Conservation (phyloP, 1,284 basidiomycete genomes). For the Ceratobasidium sp. region DNA sequence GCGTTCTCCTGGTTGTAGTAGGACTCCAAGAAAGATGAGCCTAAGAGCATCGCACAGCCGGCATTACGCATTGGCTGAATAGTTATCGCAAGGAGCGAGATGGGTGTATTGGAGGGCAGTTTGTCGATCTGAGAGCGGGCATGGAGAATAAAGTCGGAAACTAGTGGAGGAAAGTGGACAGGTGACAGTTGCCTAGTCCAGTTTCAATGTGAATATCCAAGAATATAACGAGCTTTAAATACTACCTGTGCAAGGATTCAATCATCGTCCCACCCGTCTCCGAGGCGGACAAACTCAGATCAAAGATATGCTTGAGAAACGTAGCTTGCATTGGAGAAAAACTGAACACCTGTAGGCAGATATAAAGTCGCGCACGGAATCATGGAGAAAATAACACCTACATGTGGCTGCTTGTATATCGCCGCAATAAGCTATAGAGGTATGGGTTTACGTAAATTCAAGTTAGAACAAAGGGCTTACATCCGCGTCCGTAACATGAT, state of each 20-base stretch:
- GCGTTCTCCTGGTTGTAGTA: slow-evolving; percentile 12
- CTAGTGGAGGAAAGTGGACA: not conserved
- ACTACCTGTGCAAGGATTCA: slow-evolving; percentile 3
- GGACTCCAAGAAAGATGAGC: slow-evolving; percentile 45
- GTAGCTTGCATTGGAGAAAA: slow-evolving; percentile 24
- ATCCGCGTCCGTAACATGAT: slow-evolving; percentile 29
- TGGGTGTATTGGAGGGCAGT: not conserved
- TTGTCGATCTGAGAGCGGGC: not conserved
- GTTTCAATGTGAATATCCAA: not conserved
- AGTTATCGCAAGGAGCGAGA: not conserved
- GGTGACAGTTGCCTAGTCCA: slow-evolving; percentile 7
- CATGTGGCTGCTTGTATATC: slow-evolving; percentile 28
- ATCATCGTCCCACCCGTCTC: slow-evolving; percentile 13
- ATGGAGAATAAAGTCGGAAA: not conserved
- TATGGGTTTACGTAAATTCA: not conserved
- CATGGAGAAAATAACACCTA: not conserved
- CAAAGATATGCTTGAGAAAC: slow-evolving; percentile 15
- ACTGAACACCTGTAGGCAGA: slow-evolving; percentile 22
- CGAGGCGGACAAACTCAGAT: slow-evolving; percentile 1
- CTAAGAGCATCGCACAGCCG: slow-evolving; percentile 43
- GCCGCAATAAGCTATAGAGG: slow-evolving; percentile 10
- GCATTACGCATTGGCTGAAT: slow-evolving; percentile 21
- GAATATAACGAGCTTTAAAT: not conserved
- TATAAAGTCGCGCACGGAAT: not conserved
- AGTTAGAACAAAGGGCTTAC: not conserved